Conservation (phyloP, 768 basidiomycete genomes). For the Rhodotorula paludigena region DNA sequence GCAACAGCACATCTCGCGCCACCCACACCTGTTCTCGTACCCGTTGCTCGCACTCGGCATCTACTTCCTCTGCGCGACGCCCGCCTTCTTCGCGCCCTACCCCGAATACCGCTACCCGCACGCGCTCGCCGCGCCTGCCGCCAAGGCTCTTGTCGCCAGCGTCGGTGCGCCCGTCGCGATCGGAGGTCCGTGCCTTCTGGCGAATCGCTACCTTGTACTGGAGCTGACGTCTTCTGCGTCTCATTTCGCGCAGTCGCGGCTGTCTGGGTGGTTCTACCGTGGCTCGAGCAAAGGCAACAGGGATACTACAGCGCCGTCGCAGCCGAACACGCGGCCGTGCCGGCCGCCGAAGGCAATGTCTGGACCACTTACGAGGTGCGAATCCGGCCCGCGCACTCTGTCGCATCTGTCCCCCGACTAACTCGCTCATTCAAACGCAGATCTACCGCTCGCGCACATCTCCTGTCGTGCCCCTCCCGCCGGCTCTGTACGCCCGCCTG, state of each 20-base stretch:
- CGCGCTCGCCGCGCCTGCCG: neutral
- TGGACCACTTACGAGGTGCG: neutral
- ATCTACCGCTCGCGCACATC: conserved; percentile 58
- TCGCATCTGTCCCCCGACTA: neutral
- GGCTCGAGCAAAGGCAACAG: neutral
- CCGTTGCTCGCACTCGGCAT: neutral
- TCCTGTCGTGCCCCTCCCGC: conserved; percentile 61
- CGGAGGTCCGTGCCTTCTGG: neutral
- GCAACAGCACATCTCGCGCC: neutral
- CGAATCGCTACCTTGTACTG: too few species aligned
- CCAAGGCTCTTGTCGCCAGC: neutral
- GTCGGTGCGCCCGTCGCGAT: neutral
- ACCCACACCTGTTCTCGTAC: neutral
- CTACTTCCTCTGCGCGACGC: neutral
- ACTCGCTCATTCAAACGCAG: conserved; percentile 42
- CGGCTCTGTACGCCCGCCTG: conserved; percentile 54
- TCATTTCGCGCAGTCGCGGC: neutral
- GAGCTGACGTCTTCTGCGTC: accelerated
- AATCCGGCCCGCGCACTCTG: neutral
- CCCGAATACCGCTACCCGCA: neutral
- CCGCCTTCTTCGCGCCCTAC: neutral
- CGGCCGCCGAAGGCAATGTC: neutral
- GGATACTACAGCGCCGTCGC: neutral
- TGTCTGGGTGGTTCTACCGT: neutral
- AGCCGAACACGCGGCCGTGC: neutral